Evolutionary conservation across 169 alveolate species (phyloP), one percentile per base, ranked within the genome.

Genomic region (Babesia ovis): DNA sequence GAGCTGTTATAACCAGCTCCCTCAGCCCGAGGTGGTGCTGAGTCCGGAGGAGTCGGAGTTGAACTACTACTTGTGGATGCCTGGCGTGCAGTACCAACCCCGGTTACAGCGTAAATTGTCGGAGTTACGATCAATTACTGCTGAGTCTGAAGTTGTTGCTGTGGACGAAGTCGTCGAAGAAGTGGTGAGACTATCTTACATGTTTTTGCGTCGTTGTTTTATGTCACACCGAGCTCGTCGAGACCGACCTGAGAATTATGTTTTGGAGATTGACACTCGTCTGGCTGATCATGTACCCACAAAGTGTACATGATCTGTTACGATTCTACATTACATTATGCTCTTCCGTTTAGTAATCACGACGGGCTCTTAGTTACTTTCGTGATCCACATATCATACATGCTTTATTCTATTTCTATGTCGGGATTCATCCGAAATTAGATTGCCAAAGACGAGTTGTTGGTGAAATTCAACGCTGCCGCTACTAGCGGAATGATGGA

Each of bases 1-100:
- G 20, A 68, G 70, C 76, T 77, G 86, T 58, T 77, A 77, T 75
- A 53, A 77, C 31, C 67, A 64, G 54, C 76, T 77, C 29, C 86
- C 86, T 54, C 86, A 77, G 82, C 86, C 86, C 18, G 86, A 77
- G 82, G 22, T 77, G 53, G 86, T 77, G 50, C 75, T 77, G 73
- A 42, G 79, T 29, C 86, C 86, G 14, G 86, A 77, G 75, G 86
- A 77, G 56, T 55, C 86, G 51, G 86, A 77, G 56, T 42, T 80
- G 53, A 80, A 80, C 77, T 80, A 80, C 59, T 80, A 54, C 70
- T 53, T 80, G 25, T 80, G 88, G 88, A 80, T 80, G 83, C 88
- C 88, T 9, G 88, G 88, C 9, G 68, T 70, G 32, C 68, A 80
- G 62, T 80, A 80, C 53, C 77, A 80, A 62, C 88, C 88, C 20